Base-by-base conservation (phyloP, 805 yeast species). In the Suhomyces prunicola region DNA sequence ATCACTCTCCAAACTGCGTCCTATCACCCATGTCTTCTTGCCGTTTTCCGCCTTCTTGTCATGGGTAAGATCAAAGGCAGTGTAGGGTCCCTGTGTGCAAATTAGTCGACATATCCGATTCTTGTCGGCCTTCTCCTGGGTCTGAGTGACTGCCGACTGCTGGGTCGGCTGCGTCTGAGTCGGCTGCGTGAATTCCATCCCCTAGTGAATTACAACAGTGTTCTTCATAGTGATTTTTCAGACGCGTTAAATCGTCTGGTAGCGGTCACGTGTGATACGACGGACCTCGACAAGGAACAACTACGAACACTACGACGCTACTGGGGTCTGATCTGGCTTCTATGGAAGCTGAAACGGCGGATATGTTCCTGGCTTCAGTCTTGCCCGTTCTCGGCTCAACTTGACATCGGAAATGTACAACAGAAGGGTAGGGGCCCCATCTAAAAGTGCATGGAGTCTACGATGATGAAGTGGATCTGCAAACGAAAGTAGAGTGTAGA, bases 1-100 rank as follows among this genome's bases (percentile, higher is more conserved):
- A 60, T 89, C 96, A 55, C 87, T 84, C 10, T 75, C 78, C 1
- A 69, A 64, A 54, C 87, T 83, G 58, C 98, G 79, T 0, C 98
- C 98, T 70, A 91, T 80, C 6, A 72, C 65, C 96, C 96, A 89
- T 23, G 69, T 55, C 68, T 57, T 74, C 68, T 54, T 71, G 62
- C 46, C 64, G 22, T 65, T 54, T 57, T 54, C 50, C 29, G 63
- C 53, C 47, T 50, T 54, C 47, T 57, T 47, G 29, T 72, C 74
- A 2, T 67, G 68, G 46, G 65, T 64, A 10, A 83, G 65, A 63
- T 83, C 87, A 41, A 73, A 70, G 46, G 72, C 74, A 10, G 68
- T 73, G 50, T 79, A 74, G 59, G 80, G 83, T 1, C 86, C 86
- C 1, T 83, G 76, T 2, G 87, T 81, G 61, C 88, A 83, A 35